These are phyloP conservation scores for Pichia rugopelliculosa DNA, from an alignment of 805 yeast genomes.

Conservation along the genomic window DNA sequence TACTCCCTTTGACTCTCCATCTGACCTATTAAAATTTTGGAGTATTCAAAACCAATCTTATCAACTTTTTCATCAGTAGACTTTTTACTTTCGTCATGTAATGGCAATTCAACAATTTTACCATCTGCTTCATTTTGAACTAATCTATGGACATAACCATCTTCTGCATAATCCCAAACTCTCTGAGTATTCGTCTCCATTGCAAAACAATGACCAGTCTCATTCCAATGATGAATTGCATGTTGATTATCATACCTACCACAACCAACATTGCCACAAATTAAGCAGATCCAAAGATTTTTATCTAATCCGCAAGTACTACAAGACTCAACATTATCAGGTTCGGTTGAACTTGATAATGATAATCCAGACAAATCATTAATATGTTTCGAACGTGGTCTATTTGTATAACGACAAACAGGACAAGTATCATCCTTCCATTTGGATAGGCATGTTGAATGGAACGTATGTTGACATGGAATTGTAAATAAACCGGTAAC, in stretches of 20 bases:
- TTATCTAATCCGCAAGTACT: slow-evolving; percentile 48
- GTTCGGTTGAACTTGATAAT: slow-evolving; percentile 12
- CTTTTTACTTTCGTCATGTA: slow-evolving; percentile 21
- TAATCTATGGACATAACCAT: slow-evolving; percentile 79
- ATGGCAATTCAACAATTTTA: slow-evolving; percentile 70
- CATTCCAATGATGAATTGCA: slow-evolving; percentile 73
- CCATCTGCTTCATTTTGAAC: slow-evolving; percentile 85
- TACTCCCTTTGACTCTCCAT: slow-evolving; percentile 80
- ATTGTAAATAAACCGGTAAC: slow-evolving; percentile 79
- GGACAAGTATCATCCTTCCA: slow-evolving; percentile 93
- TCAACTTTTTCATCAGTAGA: slow-evolving; percentile 37
- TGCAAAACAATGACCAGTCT: slow-evolving; percentile 80
- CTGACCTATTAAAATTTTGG: slow-evolving; percentile 70
- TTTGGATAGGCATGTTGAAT: slow-evolving; percentile 77
- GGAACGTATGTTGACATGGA: slow-evolving; percentile 90
- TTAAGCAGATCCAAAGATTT: slow-evolving; percentile 80
- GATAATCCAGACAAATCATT: not conserved
- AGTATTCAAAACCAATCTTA: slow-evolving; percentile 68
- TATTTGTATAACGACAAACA: slow-evolving; percentile 72
- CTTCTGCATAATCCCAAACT: slow-evolving; percentile 94
- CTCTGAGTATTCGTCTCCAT: slow-evolving; percentile 81
- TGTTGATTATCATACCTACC: slow-evolving; percentile 82
- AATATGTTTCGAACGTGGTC: not conserved
- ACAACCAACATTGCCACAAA: slow-evolving; percentile 91
- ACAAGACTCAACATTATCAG: slow-evolving; percentile 35